phyloP scores from a whole-genome alignment of 2,329 filamentous ascomycete species.

The Mycosphaerella arachidis region DNA sequence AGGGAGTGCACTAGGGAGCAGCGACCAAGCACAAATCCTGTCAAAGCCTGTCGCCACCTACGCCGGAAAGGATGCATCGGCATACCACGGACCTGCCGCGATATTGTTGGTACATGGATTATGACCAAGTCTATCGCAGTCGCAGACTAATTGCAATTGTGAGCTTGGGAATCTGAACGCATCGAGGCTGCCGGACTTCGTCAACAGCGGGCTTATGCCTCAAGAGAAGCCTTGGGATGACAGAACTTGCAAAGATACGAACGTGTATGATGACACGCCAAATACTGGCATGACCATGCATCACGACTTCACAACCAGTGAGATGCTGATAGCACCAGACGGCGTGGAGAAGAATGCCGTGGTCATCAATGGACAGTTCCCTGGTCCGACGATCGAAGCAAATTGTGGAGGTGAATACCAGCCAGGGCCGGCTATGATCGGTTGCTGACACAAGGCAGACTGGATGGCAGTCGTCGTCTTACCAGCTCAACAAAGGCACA shows the following conservation, averaged over 20 bases:
- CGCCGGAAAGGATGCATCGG: slow-evolving; percentile 13
- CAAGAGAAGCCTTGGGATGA: slow-evolving; percentile 27
- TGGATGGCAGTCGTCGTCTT: slow-evolving; percentile 33
- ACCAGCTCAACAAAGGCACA: slow-evolving; percentile 39
- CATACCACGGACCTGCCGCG: slow-evolving; percentile 19
- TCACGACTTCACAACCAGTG: slow-evolving; percentile 32
- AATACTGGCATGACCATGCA: slow-evolving; percentile 33
- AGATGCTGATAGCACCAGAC: slow-evolving; percentile 31
- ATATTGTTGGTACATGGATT: slow-evolving; percentile 16
- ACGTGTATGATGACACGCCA: slow-evolving; percentile 26
- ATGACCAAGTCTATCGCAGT: slow-evolving; percentile 19
- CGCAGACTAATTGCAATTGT: slow-evolving; percentile 26
- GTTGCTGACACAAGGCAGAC: slow-evolving; percentile 25
- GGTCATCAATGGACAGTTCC: slow-evolving; percentile 33
- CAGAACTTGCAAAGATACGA: slow-evolving; percentile 24
- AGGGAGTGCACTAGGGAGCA: slow-evolving; percentile 8
- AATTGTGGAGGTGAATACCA: slow-evolving; percentile 25
- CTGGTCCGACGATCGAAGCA: slow-evolving; percentile 33
- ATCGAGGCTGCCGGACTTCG: slow-evolving; percentile 22
- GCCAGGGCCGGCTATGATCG: background rate
- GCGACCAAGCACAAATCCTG: background rate
- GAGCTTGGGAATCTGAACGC: slow-evolving; percentile 25
- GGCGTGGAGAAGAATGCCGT: slow-evolving; percentile 29
- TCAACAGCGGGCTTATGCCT: slow-evolving; percentile 19
- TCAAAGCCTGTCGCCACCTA: slow-evolving; percentile 1